phyloP scores from a whole-genome alignment of 257 asterid species.

The Forsythia viridissima region DNA sequence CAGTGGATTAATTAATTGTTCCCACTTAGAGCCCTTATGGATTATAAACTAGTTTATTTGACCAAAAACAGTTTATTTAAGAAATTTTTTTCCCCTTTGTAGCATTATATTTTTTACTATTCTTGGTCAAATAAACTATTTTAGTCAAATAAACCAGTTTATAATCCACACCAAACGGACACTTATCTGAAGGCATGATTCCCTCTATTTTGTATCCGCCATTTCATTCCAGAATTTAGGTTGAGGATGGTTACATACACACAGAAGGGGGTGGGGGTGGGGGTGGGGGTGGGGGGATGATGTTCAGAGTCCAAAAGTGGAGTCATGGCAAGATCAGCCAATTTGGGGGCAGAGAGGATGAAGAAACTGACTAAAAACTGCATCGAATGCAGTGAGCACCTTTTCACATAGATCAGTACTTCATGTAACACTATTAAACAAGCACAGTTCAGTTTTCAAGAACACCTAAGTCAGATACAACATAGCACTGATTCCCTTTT shows the following conservation, averaged over 20 bases:
- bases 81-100: no score
- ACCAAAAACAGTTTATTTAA: no score
- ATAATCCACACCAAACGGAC: no score
- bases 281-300: background rate
- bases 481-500: slow-evolving; percentile 84
- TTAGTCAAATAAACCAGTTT: no score
- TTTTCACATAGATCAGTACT: slow-evolving; percentile 44
- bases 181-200: no score
- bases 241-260: background rate
- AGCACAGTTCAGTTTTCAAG: slow-evolving; percentile 34
- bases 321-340: background rate
- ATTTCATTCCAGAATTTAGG: background rate
- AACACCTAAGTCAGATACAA: slow-evolving; percentile 57
- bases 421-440: slow-evolving; percentile 39
- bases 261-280: no score
- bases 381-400: slow-evolving; percentile 14
- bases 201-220: no score
- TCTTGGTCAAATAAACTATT: no score
- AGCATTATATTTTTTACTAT: no score
- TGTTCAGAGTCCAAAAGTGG: background rate
- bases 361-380: slow-evolving; percentile 29
- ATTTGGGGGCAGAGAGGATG: background rate
- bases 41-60: no score
- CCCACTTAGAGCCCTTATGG: no score
- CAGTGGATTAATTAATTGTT: no score